These are phyloP conservation scores for Mycosphaerella sp. DNA, from an alignment of 2,329 filamentous ascomycete genomes.

Conservation along the genomic window DNA sequence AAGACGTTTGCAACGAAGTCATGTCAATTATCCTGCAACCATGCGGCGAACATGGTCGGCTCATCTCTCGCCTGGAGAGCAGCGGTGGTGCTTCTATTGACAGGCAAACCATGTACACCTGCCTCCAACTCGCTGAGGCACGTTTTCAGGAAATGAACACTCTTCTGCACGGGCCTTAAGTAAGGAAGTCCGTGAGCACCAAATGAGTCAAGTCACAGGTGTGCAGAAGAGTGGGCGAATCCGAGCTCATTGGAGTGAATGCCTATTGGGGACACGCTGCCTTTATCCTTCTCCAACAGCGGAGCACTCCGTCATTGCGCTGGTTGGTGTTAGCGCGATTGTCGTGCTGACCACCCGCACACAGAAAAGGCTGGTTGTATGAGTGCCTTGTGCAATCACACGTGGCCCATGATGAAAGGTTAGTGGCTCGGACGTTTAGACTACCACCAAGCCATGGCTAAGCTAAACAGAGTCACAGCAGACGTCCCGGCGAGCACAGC, in stretches of 20 bases:
- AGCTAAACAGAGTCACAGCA: neutral
- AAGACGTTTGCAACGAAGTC: slow-evolving; percentile 74
- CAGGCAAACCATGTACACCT: slow-evolving; percentile 53
- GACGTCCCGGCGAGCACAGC: neutral
- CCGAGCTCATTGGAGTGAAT: no score
- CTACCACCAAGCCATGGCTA: neutral
- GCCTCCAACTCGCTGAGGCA: slow-evolving; percentile 55
- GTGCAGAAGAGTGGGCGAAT: no score
- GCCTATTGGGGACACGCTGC: neutral
- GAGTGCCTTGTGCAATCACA: neutral
- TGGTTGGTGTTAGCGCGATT: neutral
- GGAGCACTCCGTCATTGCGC: neutral
- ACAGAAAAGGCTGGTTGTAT: neutral
- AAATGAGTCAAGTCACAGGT: no score
- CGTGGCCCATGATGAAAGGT: neutral
- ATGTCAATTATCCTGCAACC: slow-evolving; percentile 74
- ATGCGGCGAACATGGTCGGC: slow-evolving; percentile 39
- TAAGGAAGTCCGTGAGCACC: no score
- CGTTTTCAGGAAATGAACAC: slow-evolving; percentile 54
- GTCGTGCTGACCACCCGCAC: neutral
- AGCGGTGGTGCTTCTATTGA: slow-evolving; percentile 68
- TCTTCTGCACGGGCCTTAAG: neutral
- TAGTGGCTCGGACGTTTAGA: neutral
- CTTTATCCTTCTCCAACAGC: neutral
- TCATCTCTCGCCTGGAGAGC: slow-evolving; percentile 72